Conservation (phyloP, 176 grass and related monocot genomes). For the Zoysia pacifica region DNA sequence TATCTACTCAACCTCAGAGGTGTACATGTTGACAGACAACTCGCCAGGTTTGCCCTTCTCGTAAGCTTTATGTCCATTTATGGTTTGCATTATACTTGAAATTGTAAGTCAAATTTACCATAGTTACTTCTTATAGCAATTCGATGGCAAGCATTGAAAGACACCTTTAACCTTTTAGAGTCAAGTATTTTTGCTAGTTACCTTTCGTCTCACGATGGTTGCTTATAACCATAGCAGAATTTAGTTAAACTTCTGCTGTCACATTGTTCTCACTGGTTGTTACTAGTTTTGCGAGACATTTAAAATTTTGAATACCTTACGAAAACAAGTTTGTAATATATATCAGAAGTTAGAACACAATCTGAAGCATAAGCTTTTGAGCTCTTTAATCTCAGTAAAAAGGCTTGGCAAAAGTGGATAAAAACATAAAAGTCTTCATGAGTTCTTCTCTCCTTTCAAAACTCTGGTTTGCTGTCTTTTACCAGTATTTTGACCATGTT, state of each 20-base stretch:
- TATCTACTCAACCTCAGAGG: slow-evolving; percentile 96
- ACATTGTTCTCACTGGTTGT: neutral
- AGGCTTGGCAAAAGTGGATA: neutral
- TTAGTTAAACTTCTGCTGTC: neutral
- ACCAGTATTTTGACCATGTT: neutral
- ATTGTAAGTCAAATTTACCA: neutral
- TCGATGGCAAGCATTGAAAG: neutral
- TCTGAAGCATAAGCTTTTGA: neutral
- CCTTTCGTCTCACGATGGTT: neutral
- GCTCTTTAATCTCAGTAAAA: neutral
- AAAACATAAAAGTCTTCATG: neutral
- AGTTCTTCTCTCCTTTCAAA: neutral
- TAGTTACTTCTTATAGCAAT: neutral
- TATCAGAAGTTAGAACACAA: neutral
- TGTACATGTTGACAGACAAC: slow-evolving; percentile 96
- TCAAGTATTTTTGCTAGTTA: neutral
- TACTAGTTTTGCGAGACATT: neutral
- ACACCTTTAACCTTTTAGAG: no score
- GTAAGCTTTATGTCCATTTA: neutral
- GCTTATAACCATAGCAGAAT: neutral
- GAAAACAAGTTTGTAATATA: neutral
- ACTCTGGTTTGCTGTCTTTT: neutral
- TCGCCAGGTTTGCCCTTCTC: slow-evolving; percentile 65
- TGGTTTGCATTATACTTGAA: neutral
- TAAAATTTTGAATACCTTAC: neutral